Base-by-base conservation (phyloP, 202 grass and related monocot genomes). In the Setaria viridis region DNA sequence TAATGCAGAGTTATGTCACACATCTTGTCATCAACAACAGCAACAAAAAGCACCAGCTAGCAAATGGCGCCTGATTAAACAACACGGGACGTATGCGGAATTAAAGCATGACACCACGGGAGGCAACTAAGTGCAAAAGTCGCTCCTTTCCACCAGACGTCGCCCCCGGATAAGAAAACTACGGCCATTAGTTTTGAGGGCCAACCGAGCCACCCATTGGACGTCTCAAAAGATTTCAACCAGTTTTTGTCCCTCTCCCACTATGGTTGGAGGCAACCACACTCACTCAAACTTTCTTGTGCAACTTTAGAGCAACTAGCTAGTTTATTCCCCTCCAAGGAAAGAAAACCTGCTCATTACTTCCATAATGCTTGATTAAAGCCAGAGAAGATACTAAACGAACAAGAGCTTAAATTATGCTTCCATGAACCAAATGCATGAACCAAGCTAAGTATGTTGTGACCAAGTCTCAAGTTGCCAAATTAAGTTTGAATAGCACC, bases 161-260 rank as follows among this genome's bases (percentile, higher is more conserved):
- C 86, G 65, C 56, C 71, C 65, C 57, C 37, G 35, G 80, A 84
- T 79, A 84, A 79, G 80, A 84, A 79, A 88, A 88, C 86, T 88
- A 84, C 66, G 80, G 74, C 66, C 86, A 79, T 84, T 87, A 82
- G 62, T 69, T 79, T 78, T 33, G 43, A 37, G 78, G 49, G 62
- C 70, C 70, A 74, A 19, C 67, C 34, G 33, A 33, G 67, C 55
- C 46, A 65, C 19, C 65, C 80, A 83, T 78, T 83, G 73, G 80
- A 54, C 47, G 34, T 45, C 11, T 35, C 86, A 71, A 83, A 87
- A 83, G 74, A 71, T 55, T 67, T 46, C 80, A 66, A 79, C 80
- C 86, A 55, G 74, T 79, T 84, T 83, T 79, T 83, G 80, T 88
- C 86, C 57, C 46, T 37, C 72, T 47, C 79, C 80, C 86, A 83